Evolutionary conservation across 2,329 filamentous ascomycete genomes (phyloP).

Genomic region (Blastomyces percursus): DNA sequence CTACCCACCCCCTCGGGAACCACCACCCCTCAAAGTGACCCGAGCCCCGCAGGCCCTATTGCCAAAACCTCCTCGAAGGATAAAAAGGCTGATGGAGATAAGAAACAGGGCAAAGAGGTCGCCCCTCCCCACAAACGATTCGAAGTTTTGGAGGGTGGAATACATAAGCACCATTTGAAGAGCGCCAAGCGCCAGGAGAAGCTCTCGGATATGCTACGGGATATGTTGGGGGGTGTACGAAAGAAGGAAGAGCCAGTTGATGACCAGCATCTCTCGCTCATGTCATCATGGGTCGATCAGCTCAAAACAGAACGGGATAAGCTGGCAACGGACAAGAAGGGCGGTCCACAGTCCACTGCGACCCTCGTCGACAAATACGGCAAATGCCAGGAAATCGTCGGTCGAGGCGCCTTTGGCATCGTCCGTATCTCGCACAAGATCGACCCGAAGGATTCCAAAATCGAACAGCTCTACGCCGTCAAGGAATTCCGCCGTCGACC

Average conservation of each 20-base stretch:
- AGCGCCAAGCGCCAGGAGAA: slow-evolving; percentile 90
- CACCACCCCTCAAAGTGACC: not conserved
- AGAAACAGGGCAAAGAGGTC: slow-evolving; percentile 27
- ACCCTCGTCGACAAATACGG: slow-evolving; percentile 94
- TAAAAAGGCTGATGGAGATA: slow-evolving; percentile 21
- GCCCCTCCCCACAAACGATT: slow-evolving; percentile 38
- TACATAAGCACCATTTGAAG: slow-evolving; percentile 80
- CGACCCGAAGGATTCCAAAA: slow-evolving; percentile 61
- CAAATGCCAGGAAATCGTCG: slow-evolving; percentile 95
- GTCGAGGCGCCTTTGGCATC: slow-evolving; percentile 91
- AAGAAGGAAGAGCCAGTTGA: slow-evolving; percentile 53
- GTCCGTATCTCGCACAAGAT: slow-evolving; percentile 97
- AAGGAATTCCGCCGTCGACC: slow-evolving; percentile 95
- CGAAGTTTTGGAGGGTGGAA: slow-evolving; percentile 51
- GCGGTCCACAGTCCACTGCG: slow-evolving; percentile 59
- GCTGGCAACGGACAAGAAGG: slow-evolving; percentile 62
- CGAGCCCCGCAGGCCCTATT: not conserved
- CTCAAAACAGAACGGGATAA: slow-evolving; percentile 77
- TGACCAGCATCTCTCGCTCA: slow-evolving; percentile 72
- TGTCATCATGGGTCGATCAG: slow-evolving; percentile 93
- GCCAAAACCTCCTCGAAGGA: slow-evolving; percentile 20
- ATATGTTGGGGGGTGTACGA: slow-evolving; percentile 69
- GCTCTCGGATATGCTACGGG: slow-evolving; percentile 80
- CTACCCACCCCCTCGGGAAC: not conserved
- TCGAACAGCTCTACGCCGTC: slow-evolving; percentile 88